Percentiles rank a stretch among this genome's conserved stretches.
phyloP scores from a whole-genome alignment of 441 rosid species.

The Eutrema salsugineum region DNA sequence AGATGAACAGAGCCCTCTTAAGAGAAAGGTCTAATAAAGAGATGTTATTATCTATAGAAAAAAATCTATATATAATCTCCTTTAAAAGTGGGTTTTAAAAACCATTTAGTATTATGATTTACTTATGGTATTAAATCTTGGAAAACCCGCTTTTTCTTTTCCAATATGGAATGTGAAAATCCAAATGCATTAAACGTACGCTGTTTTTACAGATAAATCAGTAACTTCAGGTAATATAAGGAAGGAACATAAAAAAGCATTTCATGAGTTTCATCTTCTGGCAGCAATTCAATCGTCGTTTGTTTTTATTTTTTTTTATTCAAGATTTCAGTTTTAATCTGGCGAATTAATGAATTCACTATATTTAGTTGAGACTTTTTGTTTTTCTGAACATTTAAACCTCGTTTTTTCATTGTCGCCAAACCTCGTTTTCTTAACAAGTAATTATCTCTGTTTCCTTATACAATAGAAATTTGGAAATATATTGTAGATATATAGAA shows the following conservation, averaged over 20 bases:
- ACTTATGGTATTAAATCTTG: neutral
- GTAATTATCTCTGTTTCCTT: neutral
- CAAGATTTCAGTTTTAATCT: neutral
- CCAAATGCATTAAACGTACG: neutral
- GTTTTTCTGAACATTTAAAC: too few species aligned
- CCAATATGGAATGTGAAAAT: conserved; percentile 14
- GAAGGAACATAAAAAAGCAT: neutral
- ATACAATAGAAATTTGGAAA: neutral
- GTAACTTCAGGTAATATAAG: neutral
- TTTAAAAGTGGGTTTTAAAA: neutral
- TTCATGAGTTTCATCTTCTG: conserved; percentile 3
- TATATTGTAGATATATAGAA: neutral
- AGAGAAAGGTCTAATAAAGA: neutral
- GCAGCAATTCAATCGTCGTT: neutral
- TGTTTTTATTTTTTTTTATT: neutral
- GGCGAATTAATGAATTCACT: neutral
- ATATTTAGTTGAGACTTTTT: neutral
- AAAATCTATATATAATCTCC: neutral
- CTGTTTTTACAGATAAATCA: neutral
- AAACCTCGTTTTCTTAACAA: neutral
- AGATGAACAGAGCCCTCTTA: neutral
- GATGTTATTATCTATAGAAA: neutral
- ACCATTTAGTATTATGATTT: neutral
- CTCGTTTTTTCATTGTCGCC: too few species aligned
- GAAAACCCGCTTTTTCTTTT: neutral